phyloP scores from a whole-genome alignment of 1,284 basidiomycete species.

The Coniferiporia weirii region DNA sequence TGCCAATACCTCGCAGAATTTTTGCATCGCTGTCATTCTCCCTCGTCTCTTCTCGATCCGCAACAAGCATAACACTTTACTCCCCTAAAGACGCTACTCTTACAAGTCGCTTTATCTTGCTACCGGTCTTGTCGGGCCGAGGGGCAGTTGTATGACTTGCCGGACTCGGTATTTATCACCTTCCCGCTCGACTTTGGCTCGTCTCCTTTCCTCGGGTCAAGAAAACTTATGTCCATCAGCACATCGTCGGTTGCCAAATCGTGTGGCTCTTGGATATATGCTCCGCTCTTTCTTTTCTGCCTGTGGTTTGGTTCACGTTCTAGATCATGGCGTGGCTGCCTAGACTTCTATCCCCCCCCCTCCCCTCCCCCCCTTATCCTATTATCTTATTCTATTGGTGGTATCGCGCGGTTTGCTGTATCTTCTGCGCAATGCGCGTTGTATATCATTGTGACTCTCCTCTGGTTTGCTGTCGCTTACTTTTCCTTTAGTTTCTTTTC shows the following conservation, averaged over 20 bases:
- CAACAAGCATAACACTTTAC: constrained; percentile 2
- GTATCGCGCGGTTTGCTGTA: constrained; percentile 13
- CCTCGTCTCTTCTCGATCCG: constrained; percentile 1
- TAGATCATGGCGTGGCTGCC: not conserved
- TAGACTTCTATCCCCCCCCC: not conserved
- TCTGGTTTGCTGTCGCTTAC: constrained; percentile 5
- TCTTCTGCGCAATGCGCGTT: constrained; percentile 12
- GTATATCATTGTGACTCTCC: constrained; percentile 12
- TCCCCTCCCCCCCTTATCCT: not conserved
- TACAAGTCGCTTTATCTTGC: constrained; percentile 10
- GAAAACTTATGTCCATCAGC: not conserved
- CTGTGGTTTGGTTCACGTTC: not conserved
- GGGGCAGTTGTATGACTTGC: constrained; percentile 4
- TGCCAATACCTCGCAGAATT: constrained; percentile 11
- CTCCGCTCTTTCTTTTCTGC: not conserved
- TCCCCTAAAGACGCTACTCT: not conserved
- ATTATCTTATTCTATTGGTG: constrained; percentile 12
- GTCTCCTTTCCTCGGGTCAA: not conserved
- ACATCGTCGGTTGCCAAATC: not conserved
- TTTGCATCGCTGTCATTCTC: constrained; percentile 16
- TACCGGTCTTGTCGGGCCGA: constrained; percentile 4
- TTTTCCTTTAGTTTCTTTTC: not conserved
- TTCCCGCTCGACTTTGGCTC: not conserved
- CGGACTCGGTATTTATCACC: constrained; percentile 1
- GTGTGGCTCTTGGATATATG: not conserved